Percentiles rank a stretch among this genome's conserved stretches.
Conservation (phyloP, 345 rosid genomes). For the Excoecaria agallocha region DNA sequence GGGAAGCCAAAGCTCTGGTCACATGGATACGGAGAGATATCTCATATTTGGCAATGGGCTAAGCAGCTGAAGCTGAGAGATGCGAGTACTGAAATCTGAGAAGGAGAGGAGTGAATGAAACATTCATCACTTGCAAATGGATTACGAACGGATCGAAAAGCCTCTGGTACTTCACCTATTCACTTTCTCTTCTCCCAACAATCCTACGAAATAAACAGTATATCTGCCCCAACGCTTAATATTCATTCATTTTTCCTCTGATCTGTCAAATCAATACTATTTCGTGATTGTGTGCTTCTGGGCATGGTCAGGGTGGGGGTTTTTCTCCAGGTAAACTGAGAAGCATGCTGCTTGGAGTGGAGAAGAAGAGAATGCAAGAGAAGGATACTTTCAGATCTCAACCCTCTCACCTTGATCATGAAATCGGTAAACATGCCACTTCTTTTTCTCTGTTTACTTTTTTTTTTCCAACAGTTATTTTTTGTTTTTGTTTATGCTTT, state of each 20-base stretch:
- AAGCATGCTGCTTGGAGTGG: conserved; percentile 63
- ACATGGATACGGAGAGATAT: no score
- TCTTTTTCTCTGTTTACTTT: not conserved
- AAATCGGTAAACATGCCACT: conserved; percentile 38
- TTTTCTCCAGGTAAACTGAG: conserved; percentile 78
- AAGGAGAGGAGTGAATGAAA: not conserved
- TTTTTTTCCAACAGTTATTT: not conserved
- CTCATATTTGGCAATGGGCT: not conserved
- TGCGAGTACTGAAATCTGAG: no score
- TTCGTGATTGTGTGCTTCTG: not conserved
- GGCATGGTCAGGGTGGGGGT: conserved; percentile 45
- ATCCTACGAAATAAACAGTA: not conserved
- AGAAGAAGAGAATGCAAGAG: conserved; percentile 54
- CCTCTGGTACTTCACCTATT: conserved; percentile 44
- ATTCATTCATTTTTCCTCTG: not conserved
- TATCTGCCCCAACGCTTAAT: not conserved
- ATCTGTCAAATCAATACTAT: conserved; percentile 16
- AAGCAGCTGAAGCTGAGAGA: not conserved
- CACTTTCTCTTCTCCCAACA: conserved; percentile 25
- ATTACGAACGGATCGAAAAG: conserved; percentile 80
- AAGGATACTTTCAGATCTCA: conserved; percentile 56
- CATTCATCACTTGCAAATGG: conserved; percentile 35
- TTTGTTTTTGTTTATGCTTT: no score
- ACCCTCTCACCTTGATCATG: conserved; percentile 40
- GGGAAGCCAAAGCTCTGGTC: not conserved